A percentile compares a stretch with the other conserved stretches of the same genome.
Conservation (phyloP, 257 asterid species). For the Cinchona pubescens region DNA sequence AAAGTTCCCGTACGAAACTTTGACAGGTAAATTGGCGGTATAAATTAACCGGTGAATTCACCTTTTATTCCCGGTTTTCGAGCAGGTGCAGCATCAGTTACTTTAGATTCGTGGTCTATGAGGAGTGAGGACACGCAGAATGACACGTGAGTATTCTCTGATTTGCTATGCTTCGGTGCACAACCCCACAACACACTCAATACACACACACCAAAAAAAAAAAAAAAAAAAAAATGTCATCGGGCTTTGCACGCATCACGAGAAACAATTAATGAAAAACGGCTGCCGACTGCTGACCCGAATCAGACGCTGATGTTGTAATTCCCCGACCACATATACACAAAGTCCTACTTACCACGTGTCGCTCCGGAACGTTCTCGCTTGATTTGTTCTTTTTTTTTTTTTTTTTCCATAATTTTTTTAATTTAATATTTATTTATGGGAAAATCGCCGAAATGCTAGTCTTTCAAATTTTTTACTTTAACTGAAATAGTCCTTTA, state of each 20-base stretch:
- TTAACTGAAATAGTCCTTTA: too few relatives aligned
- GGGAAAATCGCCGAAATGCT: too few relatives aligned
- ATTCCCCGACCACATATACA: too few relatives aligned
- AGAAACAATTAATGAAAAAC: background rate
- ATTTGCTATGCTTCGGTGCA: background rate
- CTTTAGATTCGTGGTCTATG: background rate
- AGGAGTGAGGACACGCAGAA: background rate
- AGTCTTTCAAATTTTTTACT: too few relatives aligned
- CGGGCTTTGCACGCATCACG: background rate
- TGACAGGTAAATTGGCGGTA: background rate
- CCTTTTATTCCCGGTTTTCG: background rate
- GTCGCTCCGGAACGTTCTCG: background rate
- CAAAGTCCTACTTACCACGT: background rate
- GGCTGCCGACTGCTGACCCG: background rate
- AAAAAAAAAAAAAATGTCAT: background rate
- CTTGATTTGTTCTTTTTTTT: background rate
- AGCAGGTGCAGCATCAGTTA: conserved; percentile 3
- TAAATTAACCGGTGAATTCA: background rate
- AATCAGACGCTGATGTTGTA: background rate
- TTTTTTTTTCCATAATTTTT: background rate
- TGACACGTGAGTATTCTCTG: background rate
- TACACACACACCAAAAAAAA: too few relatives aligned
- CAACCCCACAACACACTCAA: background rate
- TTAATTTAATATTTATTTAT: too few relatives aligned
- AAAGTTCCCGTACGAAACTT: background rate